Base-by-base conservation (phyloP, 768 basidiomycete species). In the Rhodotorula diobovata region DNA sequence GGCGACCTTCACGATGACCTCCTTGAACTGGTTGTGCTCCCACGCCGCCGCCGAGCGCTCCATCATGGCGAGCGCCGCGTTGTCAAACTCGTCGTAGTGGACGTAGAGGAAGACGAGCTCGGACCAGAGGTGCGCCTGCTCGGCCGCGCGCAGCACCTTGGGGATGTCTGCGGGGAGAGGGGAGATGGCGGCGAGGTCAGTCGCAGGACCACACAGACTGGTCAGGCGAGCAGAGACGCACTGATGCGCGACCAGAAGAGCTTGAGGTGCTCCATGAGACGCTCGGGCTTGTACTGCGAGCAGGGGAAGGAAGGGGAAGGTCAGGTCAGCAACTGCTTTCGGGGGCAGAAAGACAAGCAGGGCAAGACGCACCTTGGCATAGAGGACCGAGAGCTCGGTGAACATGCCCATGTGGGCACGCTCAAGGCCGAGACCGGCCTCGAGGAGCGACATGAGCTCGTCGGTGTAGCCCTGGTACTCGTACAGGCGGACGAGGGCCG, bases 11-110 rank as follows among this genome's bases (percentile, higher is more conserved):
- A 97, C 91, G 66, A 96, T 86, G 67, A 96, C 89, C 76, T 98
- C 96, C 85, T 98, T 98, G 88, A 99, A 99, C 81, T 97, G 95
- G 78, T 92, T 94, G 83, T 99, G 96, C 67, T 99, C 96, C 94
- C 94, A 99, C 60, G 93, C 93, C 81, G 96, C 93, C n/a, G 91
- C 86, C 4, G 96, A 91, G 30, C 94, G 89, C 80, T 99, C 96
- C 80, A 98, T 97, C 94, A 98, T 99, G 9, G 93, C 92, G 75
- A 98, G 84, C 48, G 95, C 91, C 43, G 96, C 95, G 78, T 99
- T 98, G 80, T 98, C 96, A 87, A 88, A 93, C 85, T 94, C 90
- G 79, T 96, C 96, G 77, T 99, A 99, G 82, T 96, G 96, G 84
- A 98, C 89, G 81, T 98, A 99, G 61, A 99, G 82, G 86, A 95